Conservation (phyloP, 345 rosid species). For the Eucalyptus shirleyi region DNA sequence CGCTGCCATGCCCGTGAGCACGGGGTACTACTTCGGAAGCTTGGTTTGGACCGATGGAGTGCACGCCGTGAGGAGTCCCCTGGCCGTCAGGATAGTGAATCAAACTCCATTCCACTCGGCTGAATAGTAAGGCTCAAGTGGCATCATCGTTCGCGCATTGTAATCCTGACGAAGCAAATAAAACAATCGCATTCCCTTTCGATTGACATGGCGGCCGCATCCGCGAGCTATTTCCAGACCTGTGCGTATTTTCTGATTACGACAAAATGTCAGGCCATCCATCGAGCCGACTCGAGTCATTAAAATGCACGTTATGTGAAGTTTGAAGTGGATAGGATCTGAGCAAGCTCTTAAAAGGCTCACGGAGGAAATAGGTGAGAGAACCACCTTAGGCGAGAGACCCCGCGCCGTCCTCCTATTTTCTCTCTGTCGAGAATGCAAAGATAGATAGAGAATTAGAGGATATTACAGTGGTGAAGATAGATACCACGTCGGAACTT, state of each 20-base stretch:
- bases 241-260: neutral
- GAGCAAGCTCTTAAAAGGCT: too few species aligned
- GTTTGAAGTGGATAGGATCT: neutral
- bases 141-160: neutral
- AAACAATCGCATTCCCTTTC: neutral
- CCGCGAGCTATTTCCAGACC: neutral
- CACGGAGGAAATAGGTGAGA: too few species aligned
- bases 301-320: neutral
- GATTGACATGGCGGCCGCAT: neutral
- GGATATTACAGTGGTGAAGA: too few species aligned
- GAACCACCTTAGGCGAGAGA: too few species aligned
- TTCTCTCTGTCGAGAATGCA: rapidly evolving
- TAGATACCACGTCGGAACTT: too few species aligned
- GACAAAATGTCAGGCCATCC: neutral
- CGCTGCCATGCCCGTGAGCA: neutral
- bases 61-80: constrained; percentile 34
- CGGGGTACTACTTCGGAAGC: constrained; percentile 56
- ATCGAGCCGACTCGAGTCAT: neutral
- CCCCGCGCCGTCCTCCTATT: rapidly evolving
- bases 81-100: constrained; percentile 19
- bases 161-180: neutral
- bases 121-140: neutral
- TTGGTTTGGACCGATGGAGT: constrained; percentile 43
- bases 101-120: neutral
- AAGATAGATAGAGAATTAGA: too few species aligned